Conservation (phyloP, 2,329 filamentous ascomycete genomes). For the Xylaria sp. region DNA sequence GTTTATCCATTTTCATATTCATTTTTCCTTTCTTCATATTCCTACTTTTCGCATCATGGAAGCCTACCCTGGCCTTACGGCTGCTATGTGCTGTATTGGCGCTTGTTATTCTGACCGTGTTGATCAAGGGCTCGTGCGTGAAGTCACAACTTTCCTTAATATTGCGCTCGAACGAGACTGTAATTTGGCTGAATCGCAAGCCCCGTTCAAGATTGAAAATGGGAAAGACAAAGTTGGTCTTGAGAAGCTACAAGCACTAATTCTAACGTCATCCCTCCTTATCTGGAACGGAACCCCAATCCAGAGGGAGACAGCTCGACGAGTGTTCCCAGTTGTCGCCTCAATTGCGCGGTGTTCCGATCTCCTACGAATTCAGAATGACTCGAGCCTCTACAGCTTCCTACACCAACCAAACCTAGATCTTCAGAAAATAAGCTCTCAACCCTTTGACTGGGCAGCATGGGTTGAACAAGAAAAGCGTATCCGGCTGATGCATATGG, state of each 20-base stretch:
- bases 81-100: slow-evolving; percentile 77
- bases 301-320: slow-evolving; percentile 71
- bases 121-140: slow-evolving; percentile 66
- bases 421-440: slow-evolving; percentile 57
- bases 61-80: slow-evolving; percentile 72
- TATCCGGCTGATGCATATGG: slow-evolving; percentile 70
- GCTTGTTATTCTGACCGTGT: slow-evolving; percentile 77
- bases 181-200: slow-evolving; percentile 54
- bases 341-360: slow-evolving; percentile 66
- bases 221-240: slow-evolving; percentile 57
- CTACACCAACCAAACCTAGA: slow-evolving; percentile 68
- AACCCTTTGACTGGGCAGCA: slow-evolving; percentile 70
- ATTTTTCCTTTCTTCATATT: slow-evolving; percentile 78
- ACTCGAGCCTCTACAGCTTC: slow-evolving; percentile 63
- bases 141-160: slow-evolving; percentile 73
- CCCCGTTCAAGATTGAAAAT: slow-evolving; percentile 53
- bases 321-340: slow-evolving; percentile 67
- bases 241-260: slow-evolving; percentile 74
- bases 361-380: slow-evolving; percentile 64
- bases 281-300: slow-evolving; percentile 76
- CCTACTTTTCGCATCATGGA: slow-evolving; percentile 75
- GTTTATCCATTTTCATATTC: slow-evolving; percentile 77
- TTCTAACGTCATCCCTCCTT: slow-evolving; percentile 70
- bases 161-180: slow-evolving; percentile 67
- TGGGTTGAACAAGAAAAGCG: slow-evolving; percentile 80